These are phyloP conservation scores for Lentinula boryana DNA, from an alignment of 768 basidiomycete species.

Conservation along the genomic window DNA sequence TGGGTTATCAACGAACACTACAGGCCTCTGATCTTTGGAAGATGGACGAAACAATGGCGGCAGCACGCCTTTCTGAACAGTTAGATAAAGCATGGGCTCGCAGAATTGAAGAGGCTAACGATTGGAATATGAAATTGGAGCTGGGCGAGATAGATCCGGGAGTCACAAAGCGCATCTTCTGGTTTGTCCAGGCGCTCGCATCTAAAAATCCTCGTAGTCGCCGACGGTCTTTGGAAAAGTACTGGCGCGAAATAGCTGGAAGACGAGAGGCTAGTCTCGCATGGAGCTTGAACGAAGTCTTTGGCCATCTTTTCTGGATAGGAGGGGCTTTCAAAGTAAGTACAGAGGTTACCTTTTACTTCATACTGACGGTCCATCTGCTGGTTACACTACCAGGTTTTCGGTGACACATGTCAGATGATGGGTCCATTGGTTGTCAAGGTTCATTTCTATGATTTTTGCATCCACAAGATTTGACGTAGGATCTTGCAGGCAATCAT, in stretches of 20 bases:
- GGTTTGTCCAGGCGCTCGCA: slow-evolving; percentile 27
- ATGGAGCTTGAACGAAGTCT: slow-evolving; percentile 56
- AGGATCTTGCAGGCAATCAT: slow-evolving; percentile 39
- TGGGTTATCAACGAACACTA: slow-evolving; percentile 68
- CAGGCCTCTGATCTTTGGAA: slow-evolving; percentile 75
- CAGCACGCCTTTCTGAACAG: slow-evolving; percentile 40
- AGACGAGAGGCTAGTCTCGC: slow-evolving; percentile 44
- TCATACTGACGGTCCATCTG: background rate
- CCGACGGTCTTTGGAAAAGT: slow-evolving; percentile 24
- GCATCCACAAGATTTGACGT: too few relatives aligned
- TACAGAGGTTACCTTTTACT: background rate
- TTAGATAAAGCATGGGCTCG: slow-evolving; percentile 51
- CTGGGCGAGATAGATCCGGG: slow-evolving; percentile 39
- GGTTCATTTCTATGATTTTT: slow-evolving; percentile 21
- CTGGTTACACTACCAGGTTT: slow-evolving; percentile 30
- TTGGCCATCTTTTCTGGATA: slow-evolving; percentile 56
- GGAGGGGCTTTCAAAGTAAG: slow-evolving; percentile 54
- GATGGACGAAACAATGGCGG: slow-evolving; percentile 44
- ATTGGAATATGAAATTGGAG: slow-evolving; percentile 48
- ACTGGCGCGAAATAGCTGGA: slow-evolving; percentile 42
- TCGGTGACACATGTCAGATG: slow-evolving; percentile 55
- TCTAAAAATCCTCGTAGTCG: slow-evolving; percentile 17
- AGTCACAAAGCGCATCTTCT: slow-evolving; percentile 28
- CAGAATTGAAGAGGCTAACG: slow-evolving; percentile 42
- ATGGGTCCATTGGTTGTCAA: slow-evolving; percentile 61